Evolutionary conservation across 495 filamentous ascomycete species (phyloP), one percentile per base, ranked within the genome.

Genomic region (Tuber microsphaerosporum): DNA sequence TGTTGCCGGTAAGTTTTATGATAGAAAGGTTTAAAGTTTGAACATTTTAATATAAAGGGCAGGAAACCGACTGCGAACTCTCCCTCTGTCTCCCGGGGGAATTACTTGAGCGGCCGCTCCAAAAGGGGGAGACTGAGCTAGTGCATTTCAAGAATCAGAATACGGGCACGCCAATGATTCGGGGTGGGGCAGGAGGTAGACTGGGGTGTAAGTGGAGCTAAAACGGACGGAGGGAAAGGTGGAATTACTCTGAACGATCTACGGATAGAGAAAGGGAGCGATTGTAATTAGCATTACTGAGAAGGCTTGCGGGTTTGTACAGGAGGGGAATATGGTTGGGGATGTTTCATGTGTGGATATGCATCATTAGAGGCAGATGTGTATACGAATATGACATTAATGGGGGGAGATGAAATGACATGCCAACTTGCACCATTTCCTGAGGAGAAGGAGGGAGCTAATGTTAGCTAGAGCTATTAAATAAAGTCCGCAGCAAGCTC

Each of bases 401-500:
- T 34, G 34, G 19, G 51, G 65, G 5, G 65, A 73, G 39, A 31
- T 31, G 70, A 43, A 43, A 73, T 77, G 74, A 87, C 86, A 83
- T 89, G 97, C 95, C 95, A 88, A 99, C 93, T 91, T 99, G 94
- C 78, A 97, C 92, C 95, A 99, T 99, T 89, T 99, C 94, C 94
- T 98, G 71, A 48, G 44, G 56, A 69, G 43, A 70, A 51, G 45
- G 70, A 68, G 51, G 45, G 72, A 75, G 70, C 48, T 72, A 51
- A 71, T 69, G 56, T 65, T 65, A 65, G 56, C 56, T 34, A 34
- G 14, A 16, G 56, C 31, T 34, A 65, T 34, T 34, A 34, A 65
- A 34, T 17, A 19, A 16, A 17, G 26, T 71, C 70, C 19, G 69
- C 68, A 68, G 65, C 26, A 26, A 37, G 45, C 48, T 48, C 9